Conservation (phyloP, 768 basidiomycete genomes). For the Cyclocybe aegerita region DNA sequence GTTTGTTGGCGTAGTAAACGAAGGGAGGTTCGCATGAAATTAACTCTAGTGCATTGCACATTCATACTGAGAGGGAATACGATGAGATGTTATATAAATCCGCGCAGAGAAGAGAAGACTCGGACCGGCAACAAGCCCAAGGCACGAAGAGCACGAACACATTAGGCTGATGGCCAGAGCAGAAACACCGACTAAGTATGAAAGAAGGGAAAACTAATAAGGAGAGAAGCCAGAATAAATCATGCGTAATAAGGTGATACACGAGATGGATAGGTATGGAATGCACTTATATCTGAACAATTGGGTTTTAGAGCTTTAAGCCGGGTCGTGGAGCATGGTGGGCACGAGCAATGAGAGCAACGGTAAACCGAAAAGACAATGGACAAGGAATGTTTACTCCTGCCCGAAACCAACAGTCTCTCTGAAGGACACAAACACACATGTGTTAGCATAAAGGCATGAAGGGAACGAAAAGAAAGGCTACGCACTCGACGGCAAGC, state of each 20-base stretch:
- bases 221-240: background rate
- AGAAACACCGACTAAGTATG: no score
- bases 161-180: no score
- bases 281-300: background rate
- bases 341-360: background rate
- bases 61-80: no score
- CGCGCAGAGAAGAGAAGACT: no score
- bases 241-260: background rate
- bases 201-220: slow-evolving; percentile 11
- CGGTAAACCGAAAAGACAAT: slow-evolving; percentile 2
- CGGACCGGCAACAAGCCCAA: no score
- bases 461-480: slow-evolving; percentile 6
- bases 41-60: no score
- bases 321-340: background rate
- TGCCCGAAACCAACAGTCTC: slow-evolving; percentile 96
- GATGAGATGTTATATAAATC: no score
- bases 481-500: slow-evolving; percentile 85
- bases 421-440: slow-evolving; percentile 35
- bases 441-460: slow-evolving; percentile 6
- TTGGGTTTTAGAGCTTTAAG: no score
- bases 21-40: no score
- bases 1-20: no score
- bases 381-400: slow-evolving; percentile 47
- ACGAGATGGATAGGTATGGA: background rate
- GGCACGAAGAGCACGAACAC: no score